Evolutionary conservation across 192 early-diverging fungal genomes (phyloP).

Genomic region (Coemansia sp.): DNA sequence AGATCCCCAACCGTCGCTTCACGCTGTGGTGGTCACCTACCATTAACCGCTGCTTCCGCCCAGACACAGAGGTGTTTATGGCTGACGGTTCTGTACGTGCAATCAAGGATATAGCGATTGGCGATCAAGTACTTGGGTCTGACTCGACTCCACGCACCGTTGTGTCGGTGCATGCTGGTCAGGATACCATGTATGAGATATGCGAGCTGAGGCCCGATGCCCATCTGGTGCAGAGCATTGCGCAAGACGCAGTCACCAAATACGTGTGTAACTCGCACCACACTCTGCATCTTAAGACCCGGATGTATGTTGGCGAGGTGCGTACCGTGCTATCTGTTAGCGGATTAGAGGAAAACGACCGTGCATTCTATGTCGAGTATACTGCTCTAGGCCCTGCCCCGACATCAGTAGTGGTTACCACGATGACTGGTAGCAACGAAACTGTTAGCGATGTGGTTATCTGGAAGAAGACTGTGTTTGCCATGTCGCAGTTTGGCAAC

Average conservation of each 20-base stretch:
- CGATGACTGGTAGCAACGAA: neutral
- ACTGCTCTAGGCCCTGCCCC: neutral
- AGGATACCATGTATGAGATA: slow-evolving; percentile 21
- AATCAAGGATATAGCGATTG: slow-evolving; percentile 11
- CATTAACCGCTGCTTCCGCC: slow-evolving; percentile 72
- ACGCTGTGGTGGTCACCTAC: slow-evolving; percentile 99
- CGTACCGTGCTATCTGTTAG: too few relatives aligned
- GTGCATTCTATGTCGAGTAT: slow-evolving; percentile 9
- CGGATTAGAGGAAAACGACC: neutral
- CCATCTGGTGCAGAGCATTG: neutral
- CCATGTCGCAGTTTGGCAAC: neutral
- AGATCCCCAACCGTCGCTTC: slow-evolving; percentile 99
- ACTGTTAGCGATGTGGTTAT: neutral
- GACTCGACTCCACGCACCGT: slow-evolving; percentile 26
- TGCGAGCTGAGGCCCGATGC: slow-evolving; percentile 2
- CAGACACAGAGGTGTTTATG: slow-evolving; percentile 59
- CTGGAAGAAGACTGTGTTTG: neutral
- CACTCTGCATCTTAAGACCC: slow-evolving; percentile 20
- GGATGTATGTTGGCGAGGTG: neutral
- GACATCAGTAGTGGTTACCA: too few relatives aligned
- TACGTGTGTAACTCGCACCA: slow-evolving; percentile 28
- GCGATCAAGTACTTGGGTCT: slow-evolving; percentile 26
- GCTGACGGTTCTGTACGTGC: slow-evolving; percentile 24
- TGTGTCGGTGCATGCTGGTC: slow-evolving; percentile 13
- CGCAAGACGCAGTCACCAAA: neutral